Base-by-base conservation (phyloP, 2,329 filamentous ascomycete species). In the Monosporascus sp. region DNA sequence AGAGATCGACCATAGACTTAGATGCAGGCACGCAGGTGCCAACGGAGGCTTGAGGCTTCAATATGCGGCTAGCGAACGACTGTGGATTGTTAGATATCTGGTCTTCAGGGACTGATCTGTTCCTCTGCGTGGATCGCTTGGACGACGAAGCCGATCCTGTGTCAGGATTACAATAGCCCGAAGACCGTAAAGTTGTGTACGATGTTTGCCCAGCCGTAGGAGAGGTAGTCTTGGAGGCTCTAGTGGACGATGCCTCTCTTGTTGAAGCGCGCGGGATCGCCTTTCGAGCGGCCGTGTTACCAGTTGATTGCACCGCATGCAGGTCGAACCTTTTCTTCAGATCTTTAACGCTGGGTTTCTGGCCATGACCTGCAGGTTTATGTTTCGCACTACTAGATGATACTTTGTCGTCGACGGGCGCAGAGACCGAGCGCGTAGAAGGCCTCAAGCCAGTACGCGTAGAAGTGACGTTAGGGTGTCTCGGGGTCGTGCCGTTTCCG, bases 261-360 rank as follows among this genome's bases (percentile, higher is more conserved):
- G 63, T 64, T 60, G 63, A 64, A 59, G 66, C 63, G 54, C 68
- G 68, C 54, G 68, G 60, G 49, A 66, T 63, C 39, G 65, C 54
- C 59, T 69, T 71, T 56, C 71, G 72, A 52, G 68, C 60, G 51
- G 71, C 65, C 44, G 68, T 62, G 55, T 68, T 57, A 47, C 60
- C 22, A n/a, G 48, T 59, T 24, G 53, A 41, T 51, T 63, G 58
- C 24, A 65, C 57, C 47, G 68, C 74, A 60, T 78, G 83, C 64
- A 85, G 83, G 68, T 93, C 88, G 71, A 93, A 94, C 51, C 82
- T 85, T 69, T 86, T 89, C 63, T 89, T 85, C 57, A 94, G 76
- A 65, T 94, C 89, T 71, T 87, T 90, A 60, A 94, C 88, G 55
- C 87, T 92, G n/a, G 84, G 77, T 59, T 87, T 79, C 49, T 63